A percentile compares a stretch with the other conserved stretches of the same genome.
These are phyloP conservation scores for Eutrema heterophyllum DNA, from an alignment of 345 rosid genomes.

Conservation along the genomic window DNA sequence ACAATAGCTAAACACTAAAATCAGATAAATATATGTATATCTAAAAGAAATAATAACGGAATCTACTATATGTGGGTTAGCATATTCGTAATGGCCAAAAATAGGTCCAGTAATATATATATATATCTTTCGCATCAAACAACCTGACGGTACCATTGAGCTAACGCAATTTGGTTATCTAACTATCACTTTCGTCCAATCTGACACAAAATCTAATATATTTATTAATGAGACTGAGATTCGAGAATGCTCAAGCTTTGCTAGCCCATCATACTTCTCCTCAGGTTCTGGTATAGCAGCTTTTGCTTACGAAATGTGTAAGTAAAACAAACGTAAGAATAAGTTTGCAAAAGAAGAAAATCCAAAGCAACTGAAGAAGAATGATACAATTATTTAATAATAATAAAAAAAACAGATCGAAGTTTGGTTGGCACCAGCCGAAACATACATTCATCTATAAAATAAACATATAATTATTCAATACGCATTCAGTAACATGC, in stretches of 20 bases:
- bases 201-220: conserved; percentile 3
- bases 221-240: not conserved
- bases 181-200: conserved; percentile 22
- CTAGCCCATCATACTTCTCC: not conserved
- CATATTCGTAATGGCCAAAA: conserved; percentile 11
- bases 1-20: not conserved
- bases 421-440: conserved; percentile 21
- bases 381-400: not conserved
- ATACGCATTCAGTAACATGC: conserved; percentile 17
- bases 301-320: conserved; percentile 23
- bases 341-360: not conserved
- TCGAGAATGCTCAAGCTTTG: conserved; percentile 8
- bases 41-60: not conserved
- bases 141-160: conserved; percentile 3
- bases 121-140: not conserved
- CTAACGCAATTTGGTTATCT: conserved; percentile 23
- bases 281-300: conserved; percentile 17
- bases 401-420: not conserved
- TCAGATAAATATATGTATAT: not conserved
- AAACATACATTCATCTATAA: conserved; percentile 5
- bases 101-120: not conserved
- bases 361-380: conserved; percentile 6
- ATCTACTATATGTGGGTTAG: conserved; percentile 2
- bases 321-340: conserved; percentile 20
- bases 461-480: not conserved